phyloP scores from a whole-genome alignment of 805 yeast genomes.

The Hyphopichia homilentoma region DNA sequence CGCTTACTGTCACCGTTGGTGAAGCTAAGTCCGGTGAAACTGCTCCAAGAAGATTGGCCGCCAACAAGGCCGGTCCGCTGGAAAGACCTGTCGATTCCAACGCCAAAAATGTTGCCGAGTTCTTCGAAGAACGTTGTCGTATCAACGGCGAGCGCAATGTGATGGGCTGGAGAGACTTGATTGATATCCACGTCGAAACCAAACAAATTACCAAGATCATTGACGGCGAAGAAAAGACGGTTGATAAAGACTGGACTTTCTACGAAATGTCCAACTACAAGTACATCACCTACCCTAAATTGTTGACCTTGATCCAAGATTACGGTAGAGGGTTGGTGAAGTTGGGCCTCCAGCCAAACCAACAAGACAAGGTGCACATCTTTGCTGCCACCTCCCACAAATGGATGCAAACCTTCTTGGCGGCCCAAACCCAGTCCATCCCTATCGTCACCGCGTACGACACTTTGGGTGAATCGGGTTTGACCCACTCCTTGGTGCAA shows the following conservation, averaged over 20 bases:
- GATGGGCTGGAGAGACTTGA: slow-evolving; percentile 76
- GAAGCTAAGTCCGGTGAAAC: slow-evolving; percentile 74
- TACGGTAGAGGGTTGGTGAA: slow-evolving; percentile 74
- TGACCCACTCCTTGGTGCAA: slow-evolving; percentile 80
- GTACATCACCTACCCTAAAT: slow-evolving; percentile 58
- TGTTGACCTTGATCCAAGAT: slow-evolving; percentile 44
- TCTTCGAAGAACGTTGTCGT: slow-evolving; percentile 56
- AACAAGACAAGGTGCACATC: slow-evolving; percentile 66
- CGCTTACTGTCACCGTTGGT: slow-evolving; percentile 57
- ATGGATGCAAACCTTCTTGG: slow-evolving; percentile 88
- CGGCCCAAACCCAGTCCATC: slow-evolving; percentile 71
- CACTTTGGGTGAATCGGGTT: slow-evolving; percentile 85
- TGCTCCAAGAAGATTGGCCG: slow-evolving; percentile 70
- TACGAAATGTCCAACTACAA: slow-evolving; percentile 76
- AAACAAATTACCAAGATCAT: slow-evolving; percentile 71
- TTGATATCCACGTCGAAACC: slow-evolving; percentile 71
- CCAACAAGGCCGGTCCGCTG: slow-evolving; percentile 48
- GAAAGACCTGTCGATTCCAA: slow-evolving; percentile 61
- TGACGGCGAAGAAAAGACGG: slow-evolving; percentile 68
- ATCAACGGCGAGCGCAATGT: slow-evolving; percentile 51
- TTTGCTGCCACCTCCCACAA: slow-evolving; percentile 84
- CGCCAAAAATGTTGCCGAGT: slow-evolving; percentile 69
- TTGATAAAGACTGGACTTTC: slow-evolving; percentile 84
- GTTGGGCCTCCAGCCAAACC: slow-evolving; percentile 64
- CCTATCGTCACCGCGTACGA: slow-evolving; percentile 96